Percentiles rank a stretch among this genome's conserved stretches.
Conservation (phyloP, 1,284 basidiomycete genomes). For the Fomitiporia mediterranea region DNA sequence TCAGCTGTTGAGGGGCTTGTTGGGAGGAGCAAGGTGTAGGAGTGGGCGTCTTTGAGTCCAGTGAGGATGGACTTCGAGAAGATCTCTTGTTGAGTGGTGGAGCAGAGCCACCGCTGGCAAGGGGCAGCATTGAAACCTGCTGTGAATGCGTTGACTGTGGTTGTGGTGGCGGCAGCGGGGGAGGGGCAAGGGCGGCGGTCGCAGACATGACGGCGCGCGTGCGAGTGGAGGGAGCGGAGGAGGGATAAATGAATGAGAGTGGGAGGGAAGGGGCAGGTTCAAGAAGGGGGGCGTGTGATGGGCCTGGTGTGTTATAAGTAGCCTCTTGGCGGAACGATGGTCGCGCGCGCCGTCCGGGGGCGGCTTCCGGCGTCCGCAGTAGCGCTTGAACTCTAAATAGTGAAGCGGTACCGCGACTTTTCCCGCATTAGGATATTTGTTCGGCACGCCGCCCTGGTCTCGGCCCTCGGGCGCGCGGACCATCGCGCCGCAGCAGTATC, state of each 20-base stretch:
- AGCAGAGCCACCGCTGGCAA: not conserved
- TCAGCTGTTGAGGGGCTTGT: not conserved
- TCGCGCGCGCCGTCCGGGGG: constrained; percentile 7
- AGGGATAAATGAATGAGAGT: not conserved
- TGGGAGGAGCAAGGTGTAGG: not conserved
- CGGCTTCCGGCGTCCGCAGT: constrained; percentile 9
- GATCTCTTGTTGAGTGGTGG: not conserved
- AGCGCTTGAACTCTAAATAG: constrained; percentile 2
- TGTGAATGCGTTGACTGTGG: too few relatives aligned
- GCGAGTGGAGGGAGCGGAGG: not conserved
- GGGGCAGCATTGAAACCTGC: not conserved
- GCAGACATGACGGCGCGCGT: not conserved
- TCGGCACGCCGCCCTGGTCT: constrained; percentile 3
- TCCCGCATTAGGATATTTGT: not conserved
- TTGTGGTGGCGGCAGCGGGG: not conserved
- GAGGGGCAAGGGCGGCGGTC: not conserved
- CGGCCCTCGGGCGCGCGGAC: not conserved
- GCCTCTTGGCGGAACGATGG: constrained; percentile 9
- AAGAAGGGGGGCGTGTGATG: constrained; percentile 2
- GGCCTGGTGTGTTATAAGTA: constrained; percentile 9
- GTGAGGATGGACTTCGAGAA: not conserved
- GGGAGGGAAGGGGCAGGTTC: constrained; percentile 4
- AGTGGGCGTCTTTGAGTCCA: not conserved
- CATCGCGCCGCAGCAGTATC: not conserved
- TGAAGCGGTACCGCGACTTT: constrained; percentile 3